Evolutionary conservation across 192 early-diverging fungal genomes (phyloP).

Genomic region (Haplosporangium gracile): DNA sequence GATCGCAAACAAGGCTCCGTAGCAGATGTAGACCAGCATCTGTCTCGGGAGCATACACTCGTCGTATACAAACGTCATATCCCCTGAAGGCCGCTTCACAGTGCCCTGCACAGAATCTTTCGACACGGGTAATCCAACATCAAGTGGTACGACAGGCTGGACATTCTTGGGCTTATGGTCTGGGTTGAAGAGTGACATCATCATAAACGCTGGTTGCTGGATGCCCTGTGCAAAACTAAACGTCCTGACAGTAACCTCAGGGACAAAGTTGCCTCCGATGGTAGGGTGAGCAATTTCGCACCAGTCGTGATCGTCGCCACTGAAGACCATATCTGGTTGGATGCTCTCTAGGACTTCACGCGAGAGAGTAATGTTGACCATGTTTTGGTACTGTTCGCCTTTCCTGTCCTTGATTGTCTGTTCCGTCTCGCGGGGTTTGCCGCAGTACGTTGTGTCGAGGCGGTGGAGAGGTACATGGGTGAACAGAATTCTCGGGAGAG

Average conservation of each 20-base stretch:
- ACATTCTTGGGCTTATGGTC: slow-evolving; percentile 11
- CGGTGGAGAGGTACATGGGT: slow-evolving; percentile 92
- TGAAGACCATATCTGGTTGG: slow-evolving; percentile 79
- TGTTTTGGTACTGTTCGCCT: slow-evolving; percentile 94
- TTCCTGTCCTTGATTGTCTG: slow-evolving; percentile 66
- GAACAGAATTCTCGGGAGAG: slow-evolving; percentile 74
- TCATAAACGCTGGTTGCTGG: slow-evolving; percentile 66
- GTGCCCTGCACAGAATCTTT: neutral
- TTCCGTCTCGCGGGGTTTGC: slow-evolving; percentile 67
- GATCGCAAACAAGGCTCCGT: slow-evolving; percentile 21
- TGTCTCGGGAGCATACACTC: slow-evolving; percentile 81
- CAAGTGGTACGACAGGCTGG: slow-evolving; percentile 11
- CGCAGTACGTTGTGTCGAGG: slow-evolving; percentile 75
- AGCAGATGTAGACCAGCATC: slow-evolving; percentile 64
- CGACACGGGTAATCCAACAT: slow-evolving; percentile 68
- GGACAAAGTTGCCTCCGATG: slow-evolving; percentile 2
- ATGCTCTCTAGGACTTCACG: slow-evolving; percentile 68
- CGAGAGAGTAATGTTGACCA: slow-evolving; percentile 72
- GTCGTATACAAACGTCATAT: slow-evolving; percentile 52
- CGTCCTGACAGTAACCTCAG: slow-evolving; percentile 68
- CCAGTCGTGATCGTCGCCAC: slow-evolving; percentile 96
- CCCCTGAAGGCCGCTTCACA: slow-evolving; percentile 16
- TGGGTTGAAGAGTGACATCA: slow-evolving; percentile 36
- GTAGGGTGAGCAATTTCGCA: slow-evolving; percentile 73
- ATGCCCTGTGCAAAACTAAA: slow-evolving; percentile 80